Evolutionary conservation across 2,329 filamentous ascomycete species (phyloP).

Genomic region (Diaporthe citrichinensis): DNA sequence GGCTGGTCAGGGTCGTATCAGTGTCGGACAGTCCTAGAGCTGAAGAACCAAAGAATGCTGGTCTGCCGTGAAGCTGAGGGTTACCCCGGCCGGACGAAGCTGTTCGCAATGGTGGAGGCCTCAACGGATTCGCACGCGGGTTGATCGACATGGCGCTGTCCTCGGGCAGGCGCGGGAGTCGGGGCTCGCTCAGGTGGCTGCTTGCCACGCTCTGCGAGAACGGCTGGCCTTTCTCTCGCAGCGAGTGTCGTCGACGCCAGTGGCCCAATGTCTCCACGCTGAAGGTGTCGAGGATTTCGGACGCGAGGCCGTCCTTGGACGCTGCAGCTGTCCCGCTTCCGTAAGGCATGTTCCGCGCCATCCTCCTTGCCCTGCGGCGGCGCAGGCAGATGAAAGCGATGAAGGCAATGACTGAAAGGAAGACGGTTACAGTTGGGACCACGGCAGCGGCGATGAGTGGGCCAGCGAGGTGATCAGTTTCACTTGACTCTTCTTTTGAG

Average conservation of each 20-base stretch:
- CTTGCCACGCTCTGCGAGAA: constrained; percentile 25
- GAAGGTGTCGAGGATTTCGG: constrained; percentile 32
- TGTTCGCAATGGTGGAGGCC: constrained; percentile 5
- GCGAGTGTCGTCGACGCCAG: background rate
- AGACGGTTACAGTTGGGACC: constrained; percentile 20
- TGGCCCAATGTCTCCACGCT: constrained; percentile 5
- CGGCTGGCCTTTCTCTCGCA: background rate
- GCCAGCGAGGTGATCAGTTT: constrained; percentile 18
- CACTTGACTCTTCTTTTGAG: background rate
- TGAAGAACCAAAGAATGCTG: background rate
- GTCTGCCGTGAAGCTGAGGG: background rate
- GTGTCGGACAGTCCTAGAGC: background rate
- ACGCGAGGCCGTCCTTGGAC: constrained; percentile 18
- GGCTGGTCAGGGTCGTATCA: background rate
- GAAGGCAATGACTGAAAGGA: constrained; percentile 6
- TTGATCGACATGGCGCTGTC: constrained; percentile 27
- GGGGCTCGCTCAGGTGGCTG: constrained; percentile 29
- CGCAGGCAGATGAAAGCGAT: constrained; percentile 17
- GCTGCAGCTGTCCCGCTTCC: background rate
- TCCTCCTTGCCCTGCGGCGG: constrained; percentile 23
- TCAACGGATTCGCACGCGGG: constrained; percentile 10
- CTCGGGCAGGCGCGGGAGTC: background rate
- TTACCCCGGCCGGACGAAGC: background rate
- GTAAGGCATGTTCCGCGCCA: constrained; percentile 29
- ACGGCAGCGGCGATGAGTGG: constrained; percentile 34